A percentile compares a stretch with the other conserved stretches of the same genome.
Conservation (phyloP, 768 basidiomycete genomes). For the Strobilomyces echinocephalus region DNA sequence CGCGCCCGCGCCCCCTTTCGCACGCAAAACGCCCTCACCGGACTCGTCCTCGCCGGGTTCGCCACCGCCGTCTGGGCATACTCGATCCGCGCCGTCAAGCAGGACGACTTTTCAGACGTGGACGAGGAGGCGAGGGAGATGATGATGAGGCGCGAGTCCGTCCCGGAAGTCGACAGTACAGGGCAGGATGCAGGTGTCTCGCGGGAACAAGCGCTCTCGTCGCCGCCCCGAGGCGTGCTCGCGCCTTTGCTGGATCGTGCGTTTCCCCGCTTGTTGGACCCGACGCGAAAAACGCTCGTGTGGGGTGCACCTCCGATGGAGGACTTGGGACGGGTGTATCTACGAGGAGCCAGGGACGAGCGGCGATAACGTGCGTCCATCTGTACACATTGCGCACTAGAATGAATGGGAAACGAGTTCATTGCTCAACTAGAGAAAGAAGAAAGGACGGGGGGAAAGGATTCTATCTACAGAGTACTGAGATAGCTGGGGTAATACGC, state of each 20-base stretch:
- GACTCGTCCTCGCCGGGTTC: slow-evolving; percentile 65
- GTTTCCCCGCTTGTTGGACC: slow-evolving; percentile 54
- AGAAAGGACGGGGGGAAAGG: not conserved
- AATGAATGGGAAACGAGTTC: not conserved
- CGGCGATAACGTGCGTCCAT: not conserved
- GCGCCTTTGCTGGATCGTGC: slow-evolving; percentile 38
- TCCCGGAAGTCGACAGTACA: too few species aligned
- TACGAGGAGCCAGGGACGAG: slow-evolving; percentile 1
- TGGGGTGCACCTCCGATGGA: slow-evolving; percentile 74
- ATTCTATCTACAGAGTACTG: not conserved
- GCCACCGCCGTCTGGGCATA: slow-evolving; percentile 84
- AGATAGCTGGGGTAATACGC: not conserved
- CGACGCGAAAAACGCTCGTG: slow-evolving; percentile 56
- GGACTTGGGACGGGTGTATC: slow-evolving; percentile 43
- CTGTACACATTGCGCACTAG: not conserved
- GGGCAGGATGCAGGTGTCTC: too few species aligned
- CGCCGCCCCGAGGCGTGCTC: slow-evolving; percentile 40
- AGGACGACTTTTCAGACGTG: slow-evolving; percentile 86
- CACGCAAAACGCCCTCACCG: slow-evolving; percentile 74
- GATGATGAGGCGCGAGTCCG: slow-evolving; percentile 17
- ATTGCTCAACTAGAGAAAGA: not conserved
- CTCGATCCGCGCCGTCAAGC: slow-evolving; percentile 90
- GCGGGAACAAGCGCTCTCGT: too few species aligned
- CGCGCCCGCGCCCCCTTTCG: slow-evolving; percentile 86
- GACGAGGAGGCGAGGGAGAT: slow-evolving; percentile 71